Percentiles rank a stretch among this genome's conserved stretches.
Conservation (phyloP, 1,139 yeast species). For the Komagataea norvegica region DNA sequence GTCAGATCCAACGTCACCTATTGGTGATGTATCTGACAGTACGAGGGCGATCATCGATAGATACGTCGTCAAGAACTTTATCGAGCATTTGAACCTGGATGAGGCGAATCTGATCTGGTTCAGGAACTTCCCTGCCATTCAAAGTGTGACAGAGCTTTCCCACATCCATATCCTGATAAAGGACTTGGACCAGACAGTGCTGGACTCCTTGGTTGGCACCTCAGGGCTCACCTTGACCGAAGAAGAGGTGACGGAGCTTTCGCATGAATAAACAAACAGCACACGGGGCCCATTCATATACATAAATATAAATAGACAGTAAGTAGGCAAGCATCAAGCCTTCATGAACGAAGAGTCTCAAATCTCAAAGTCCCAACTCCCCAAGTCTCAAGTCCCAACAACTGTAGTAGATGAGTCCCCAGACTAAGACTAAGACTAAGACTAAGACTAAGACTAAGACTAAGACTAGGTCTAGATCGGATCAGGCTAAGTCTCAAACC, state of each 20-base stretch:
- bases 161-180: conserved; percentile 54
- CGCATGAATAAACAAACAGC: too few relatives aligned
- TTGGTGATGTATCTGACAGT: conserved; percentile 22
- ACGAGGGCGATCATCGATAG: conserved; percentile 19
- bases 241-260: conserved; percentile 30
- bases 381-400: too few relatives aligned
- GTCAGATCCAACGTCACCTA: conserved; percentile 23
- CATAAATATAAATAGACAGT: too few relatives aligned
- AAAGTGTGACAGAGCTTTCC: conserved; percentile 53
- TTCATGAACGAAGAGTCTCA: too few relatives aligned
- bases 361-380: too few relatives aligned
- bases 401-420: too few relatives aligned
- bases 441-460: too few relatives aligned
- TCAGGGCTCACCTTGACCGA: conserved; percentile 9
- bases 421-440: too few relatives aligned
- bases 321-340: too few relatives aligned
- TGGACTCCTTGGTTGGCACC: conserved; percentile 2
- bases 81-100: conserved; percentile 32
- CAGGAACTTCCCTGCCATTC: conserved; percentile 57
- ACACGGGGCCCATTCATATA: too few relatives aligned
- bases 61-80: conserved; percentile 37
- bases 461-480: not conserved
- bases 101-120: conserved; percentile 49
- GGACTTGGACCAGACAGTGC: conserved; percentile 25
- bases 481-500: not conserved